Percentiles rank a stretch among this genome's conserved stretches.
Conservation (phyloP, 768 basidiomycete genomes). For the Tephrocybe sp. region DNA sequence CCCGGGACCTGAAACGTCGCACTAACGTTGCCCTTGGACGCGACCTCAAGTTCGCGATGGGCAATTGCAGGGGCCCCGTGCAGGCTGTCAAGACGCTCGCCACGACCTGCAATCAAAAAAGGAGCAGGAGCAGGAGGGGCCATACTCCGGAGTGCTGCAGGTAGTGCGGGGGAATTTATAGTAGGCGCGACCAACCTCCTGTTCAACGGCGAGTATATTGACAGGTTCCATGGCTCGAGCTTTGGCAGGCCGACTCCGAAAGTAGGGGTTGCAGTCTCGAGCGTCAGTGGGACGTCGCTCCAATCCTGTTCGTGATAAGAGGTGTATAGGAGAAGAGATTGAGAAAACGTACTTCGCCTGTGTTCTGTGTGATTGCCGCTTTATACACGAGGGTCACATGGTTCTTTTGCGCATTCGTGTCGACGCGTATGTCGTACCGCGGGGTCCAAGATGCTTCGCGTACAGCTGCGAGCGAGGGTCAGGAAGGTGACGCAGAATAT, state of each 20-base stretch:
- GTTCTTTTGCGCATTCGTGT: slow-evolving; percentile 30
- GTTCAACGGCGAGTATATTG: slow-evolving; percentile 2
- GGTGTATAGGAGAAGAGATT: too few species aligned
- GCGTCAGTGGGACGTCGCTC: slow-evolving; percentile 35
- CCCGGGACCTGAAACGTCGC: slow-evolving; percentile 28
- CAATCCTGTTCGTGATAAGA: slow-evolving; percentile 26
- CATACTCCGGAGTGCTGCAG: too few species aligned
- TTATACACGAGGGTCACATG: slow-evolving; percentile 37
- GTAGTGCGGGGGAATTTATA: too few species aligned
- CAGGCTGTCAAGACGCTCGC: too few species aligned
- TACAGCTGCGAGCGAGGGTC: slow-evolving; percentile 1
- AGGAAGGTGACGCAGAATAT: neutral
- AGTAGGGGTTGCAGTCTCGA: slow-evolving; percentile 40
- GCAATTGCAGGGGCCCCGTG: too few species aligned
- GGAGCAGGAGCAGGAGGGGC: too few species aligned
- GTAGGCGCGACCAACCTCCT: too few species aligned
- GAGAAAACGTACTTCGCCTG: slow-evolving; percentile 34
- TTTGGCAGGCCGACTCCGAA: slow-evolving; percentile 33
- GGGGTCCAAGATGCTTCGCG: slow-evolving; percentile 28
- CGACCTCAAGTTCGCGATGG: neutral
- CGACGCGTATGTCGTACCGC: slow-evolving; percentile 38
- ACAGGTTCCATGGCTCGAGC: slow-evolving; percentile 29
- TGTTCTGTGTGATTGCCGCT: slow-evolving; percentile 35
- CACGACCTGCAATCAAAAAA: too few species aligned
- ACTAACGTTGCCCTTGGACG: slow-evolving; percentile 23